Evolutionary conservation across 148 eudicot genomes (phyloP).

Genomic region (Camellia japonica): DNA sequence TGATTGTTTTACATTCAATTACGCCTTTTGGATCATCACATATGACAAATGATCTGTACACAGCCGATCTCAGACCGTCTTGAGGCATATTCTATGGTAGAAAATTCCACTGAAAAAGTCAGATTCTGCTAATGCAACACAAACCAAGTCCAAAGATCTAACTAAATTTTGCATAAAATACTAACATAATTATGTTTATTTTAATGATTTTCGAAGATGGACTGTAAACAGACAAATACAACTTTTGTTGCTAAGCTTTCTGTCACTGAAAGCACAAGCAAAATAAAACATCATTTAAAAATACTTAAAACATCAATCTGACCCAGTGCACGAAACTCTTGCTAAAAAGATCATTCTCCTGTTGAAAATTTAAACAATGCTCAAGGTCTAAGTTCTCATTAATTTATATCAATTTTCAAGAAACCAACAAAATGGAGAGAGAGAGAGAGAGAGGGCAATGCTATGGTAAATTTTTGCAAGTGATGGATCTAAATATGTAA

Average conservation of each 20-base stretch:
- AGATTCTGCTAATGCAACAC: constrained; percentile 7
- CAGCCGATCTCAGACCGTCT: constrained; percentile 58
- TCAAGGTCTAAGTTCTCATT: neutral
- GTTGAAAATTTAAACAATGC: neutral
- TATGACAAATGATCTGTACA: constrained; percentile 76
- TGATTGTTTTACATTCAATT: constrained; percentile 58
- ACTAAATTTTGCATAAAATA: constrained; percentile 3
- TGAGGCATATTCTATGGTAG: constrained; percentile 62
- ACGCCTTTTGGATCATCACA: constrained; percentile 92
- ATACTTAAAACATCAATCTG: too few relatives aligned
- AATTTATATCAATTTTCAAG: neutral
- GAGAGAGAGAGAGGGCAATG: neutral
- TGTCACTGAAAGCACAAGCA: constrained; percentile 13
- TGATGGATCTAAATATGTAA: constrained; percentile 2
- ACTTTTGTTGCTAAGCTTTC: constrained; percentile 7
- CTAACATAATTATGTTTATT: neutral
- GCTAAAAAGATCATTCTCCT: constrained; percentile 4
- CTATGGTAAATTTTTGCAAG: constrained; percentile 3
- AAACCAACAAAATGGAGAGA: neutral
- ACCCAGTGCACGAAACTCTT: too few relatives aligned
- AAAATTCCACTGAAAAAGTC: constrained; percentile 28
- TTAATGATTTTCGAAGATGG: constrained; percentile 3
- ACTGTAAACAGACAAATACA: constrained; percentile 10
- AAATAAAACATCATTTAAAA: constrained; percentile 12
- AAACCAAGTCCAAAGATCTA: constrained; percentile 15